phyloP scores from a whole-genome alignment of 202 grass and related monocot species.

The Setaria italica region DNA sequence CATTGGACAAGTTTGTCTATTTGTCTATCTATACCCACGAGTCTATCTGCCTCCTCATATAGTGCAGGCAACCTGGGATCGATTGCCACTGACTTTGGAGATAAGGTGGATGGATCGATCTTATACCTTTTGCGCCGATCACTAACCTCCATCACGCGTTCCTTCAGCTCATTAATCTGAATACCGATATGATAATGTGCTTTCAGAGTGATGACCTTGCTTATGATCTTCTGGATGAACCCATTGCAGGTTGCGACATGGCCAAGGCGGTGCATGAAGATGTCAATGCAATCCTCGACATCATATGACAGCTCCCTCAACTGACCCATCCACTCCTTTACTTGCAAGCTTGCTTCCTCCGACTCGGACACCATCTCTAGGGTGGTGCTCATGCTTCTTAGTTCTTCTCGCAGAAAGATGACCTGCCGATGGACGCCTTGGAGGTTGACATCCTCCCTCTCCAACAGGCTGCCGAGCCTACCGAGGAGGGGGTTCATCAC shows the following conservation, averaged over 20 bases:
- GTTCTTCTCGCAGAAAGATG: slow-evolving; percentile 27
- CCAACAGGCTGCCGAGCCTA: background rate
- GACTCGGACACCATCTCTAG: background rate
- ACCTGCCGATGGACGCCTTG: slow-evolving; percentile 2
- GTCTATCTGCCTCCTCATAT: slow-evolving; percentile 30
- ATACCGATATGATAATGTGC: slow-evolving; percentile 4
- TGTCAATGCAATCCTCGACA: slow-evolving; percentile 22
- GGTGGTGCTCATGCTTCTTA: slow-evolving; percentile 15
- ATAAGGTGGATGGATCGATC: slow-evolving; percentile 1
- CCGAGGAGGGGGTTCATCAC: background rate
- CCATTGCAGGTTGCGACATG: background rate
- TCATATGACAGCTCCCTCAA: slow-evolving; percentile 51
- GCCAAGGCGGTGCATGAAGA: background rate
- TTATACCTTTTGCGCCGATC: slow-evolving; percentile 34
- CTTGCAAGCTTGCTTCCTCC: background rate
- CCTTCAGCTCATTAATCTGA: slow-evolving; percentile 38
- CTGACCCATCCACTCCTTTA: slow-evolving; percentile 23
- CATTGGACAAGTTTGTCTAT: slow-evolving; percentile 12
- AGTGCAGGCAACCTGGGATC: slow-evolving; percentile 44
- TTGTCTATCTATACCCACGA: slow-evolving; percentile 42
- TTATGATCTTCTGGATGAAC: slow-evolving; percentile 24
- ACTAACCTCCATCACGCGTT: slow-evolving; percentile 22
- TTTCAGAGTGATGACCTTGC: slow-evolving; percentile 16
- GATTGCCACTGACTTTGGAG: background rate
- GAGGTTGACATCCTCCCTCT: background rate